Conservation (phyloP, 192 early-diverging fungal species). For the Coemansia sp. region DNA sequence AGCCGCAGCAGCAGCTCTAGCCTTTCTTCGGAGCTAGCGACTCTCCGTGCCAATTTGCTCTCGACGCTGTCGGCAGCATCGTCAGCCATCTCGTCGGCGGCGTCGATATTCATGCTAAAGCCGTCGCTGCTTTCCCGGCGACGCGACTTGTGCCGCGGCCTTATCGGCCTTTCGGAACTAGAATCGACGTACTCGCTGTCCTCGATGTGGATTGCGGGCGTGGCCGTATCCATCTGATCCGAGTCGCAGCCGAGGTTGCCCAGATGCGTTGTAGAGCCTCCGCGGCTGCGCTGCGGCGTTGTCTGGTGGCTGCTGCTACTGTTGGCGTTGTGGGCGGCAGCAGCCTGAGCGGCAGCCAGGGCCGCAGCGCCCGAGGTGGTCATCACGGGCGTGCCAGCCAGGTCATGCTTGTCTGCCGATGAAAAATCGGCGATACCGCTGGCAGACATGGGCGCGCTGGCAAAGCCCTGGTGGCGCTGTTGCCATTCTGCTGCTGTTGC, state of each 20-base stretch:
- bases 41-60: constrained; percentile 30
- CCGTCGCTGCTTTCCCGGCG: constrained; percentile 4
- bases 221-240: constrained; percentile 23
- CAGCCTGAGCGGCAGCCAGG: constrained; percentile 48
- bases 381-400: constrained; percentile 39
- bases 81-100: constrained; percentile 14
- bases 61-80: constrained; percentile 27
- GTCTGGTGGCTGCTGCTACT: constrained; percentile 33
- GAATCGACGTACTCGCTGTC: not conserved
- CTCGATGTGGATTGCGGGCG: not conserved
- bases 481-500: not conserved
- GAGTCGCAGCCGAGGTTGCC: constrained; percentile 11
- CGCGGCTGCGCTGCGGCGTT: constrained; percentile 50
- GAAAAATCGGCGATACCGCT: not conserved
- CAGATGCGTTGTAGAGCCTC: constrained; percentile 25
- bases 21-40: constrained; percentile 37
- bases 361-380: constrained; percentile 48
- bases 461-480: not conserved
- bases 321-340: constrained; percentile 21
- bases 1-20: constrained; percentile 33
- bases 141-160: not conserved
- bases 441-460: not conserved
- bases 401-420: not conserved
- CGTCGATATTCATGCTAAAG: constrained; percentile 34
- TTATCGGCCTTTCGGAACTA: not conserved